These are phyloP conservation scores for Gentiana dahurica DNA, from an alignment of 257 asterid genomes.

Conservation along the genomic window DNA sequence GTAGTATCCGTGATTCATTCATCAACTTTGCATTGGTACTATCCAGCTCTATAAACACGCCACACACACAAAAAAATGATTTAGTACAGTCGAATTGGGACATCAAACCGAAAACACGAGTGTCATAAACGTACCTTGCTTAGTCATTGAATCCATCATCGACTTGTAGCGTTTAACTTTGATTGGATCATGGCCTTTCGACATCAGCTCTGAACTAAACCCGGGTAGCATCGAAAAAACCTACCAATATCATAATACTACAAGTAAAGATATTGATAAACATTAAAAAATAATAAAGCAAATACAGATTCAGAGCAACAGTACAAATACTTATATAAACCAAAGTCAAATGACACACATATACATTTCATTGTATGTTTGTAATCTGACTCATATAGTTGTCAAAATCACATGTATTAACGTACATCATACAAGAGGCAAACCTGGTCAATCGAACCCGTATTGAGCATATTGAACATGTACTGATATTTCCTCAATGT, in stretches of 20 bases:
- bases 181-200: slow-evolving; percentile 81
- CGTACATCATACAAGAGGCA: not conserved
- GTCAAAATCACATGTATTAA: too few relatives aligned
- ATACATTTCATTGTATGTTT: too few relatives aligned
- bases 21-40: slow-evolving; percentile 72
- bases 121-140: slow-evolving; percentile 46
- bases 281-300: not conserved
- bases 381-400: too few relatives aligned
- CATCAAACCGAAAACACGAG: not conserved
- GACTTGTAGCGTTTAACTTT: slow-evolving; percentile 84
- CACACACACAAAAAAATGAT: not conserved
- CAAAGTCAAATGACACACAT: too few relatives aligned
- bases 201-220: slow-evolving; percentile 79
- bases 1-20: slow-evolving; percentile 67
- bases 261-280: too few relatives aligned
- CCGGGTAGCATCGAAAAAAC: slow-evolving; percentile 95
- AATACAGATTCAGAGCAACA: not conserved
- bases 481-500: slow-evolving; percentile 84
- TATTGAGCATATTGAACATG: slow-evolving; percentile 67
- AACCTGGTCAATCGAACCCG: slow-evolving; percentile 95
- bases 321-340: too few relatives aligned
- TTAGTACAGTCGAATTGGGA: not conserved
- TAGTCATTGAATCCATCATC: slow-evolving; percentile 97
- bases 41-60: slow-evolving; percentile 59
- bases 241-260: slow-evolving; percentile 21